Evolutionary conservation across 345 rosid species (phyloP).

Genomic region (Excoecaria cochinchinensis): DNA sequence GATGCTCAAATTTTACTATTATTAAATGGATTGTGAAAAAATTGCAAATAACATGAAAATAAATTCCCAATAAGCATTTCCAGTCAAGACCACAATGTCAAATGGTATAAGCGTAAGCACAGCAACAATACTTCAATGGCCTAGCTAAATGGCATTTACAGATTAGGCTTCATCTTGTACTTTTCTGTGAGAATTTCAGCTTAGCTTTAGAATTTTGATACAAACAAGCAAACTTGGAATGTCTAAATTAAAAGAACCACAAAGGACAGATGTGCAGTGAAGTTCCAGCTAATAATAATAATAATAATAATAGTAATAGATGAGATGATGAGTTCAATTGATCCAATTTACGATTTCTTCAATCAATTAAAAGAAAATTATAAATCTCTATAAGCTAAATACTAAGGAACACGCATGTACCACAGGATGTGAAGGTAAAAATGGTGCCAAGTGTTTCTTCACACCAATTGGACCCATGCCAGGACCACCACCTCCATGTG

Average conservation of each 20-base stretch:
- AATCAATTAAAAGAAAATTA: neutral
- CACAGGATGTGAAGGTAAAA: conserved; percentile 97
- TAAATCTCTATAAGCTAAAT: conserved; percentile 1
- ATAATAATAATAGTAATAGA: neutral
- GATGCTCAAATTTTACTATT: neutral
- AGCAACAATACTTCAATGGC: too few relatives aligned
- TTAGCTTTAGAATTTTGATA: too few relatives aligned
- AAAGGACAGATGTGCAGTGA: neutral
- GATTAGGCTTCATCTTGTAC: too few relatives aligned
- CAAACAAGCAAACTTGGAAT: too few relatives aligned
- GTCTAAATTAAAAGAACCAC: too few relatives aligned
- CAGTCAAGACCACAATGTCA: neutral
- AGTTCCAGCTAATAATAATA: neutral
- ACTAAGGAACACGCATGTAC: conserved; percentile 35
- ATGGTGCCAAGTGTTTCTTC: conserved; percentile 94
- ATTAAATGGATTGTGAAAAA: neutral
- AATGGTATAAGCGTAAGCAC: too few relatives aligned
- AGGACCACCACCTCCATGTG: conserved; percentile 99
- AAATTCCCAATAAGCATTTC: neutral
- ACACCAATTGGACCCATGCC: conserved; percentile 99
- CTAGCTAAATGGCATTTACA: too few relatives aligned
- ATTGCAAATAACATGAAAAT: neutral
- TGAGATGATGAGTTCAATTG: neutral
- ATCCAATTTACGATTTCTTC: neutral
- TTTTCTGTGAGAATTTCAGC: too few relatives aligned